phyloP scores from a whole-genome alignment of 176 grass and related monocot species.

The Hordeum vulgare region DNA sequence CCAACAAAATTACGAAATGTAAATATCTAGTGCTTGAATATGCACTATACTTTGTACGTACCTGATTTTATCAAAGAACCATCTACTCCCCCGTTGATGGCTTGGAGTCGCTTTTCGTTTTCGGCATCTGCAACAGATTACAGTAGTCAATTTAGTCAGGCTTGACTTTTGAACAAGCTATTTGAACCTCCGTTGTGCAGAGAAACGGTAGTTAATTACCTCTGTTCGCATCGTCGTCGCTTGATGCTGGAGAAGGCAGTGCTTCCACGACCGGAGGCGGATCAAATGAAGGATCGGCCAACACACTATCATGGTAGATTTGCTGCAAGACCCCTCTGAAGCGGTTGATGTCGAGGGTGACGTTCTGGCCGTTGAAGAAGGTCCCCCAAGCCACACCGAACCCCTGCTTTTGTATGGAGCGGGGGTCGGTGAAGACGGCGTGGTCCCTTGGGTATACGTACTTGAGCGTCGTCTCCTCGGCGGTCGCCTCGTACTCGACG shows the following conservation, averaged over 20 bases:
- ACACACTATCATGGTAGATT: constrained; percentile 12
- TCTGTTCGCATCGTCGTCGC: not conserved
- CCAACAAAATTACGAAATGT: no score
- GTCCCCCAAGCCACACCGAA: constrained; percentile 22
- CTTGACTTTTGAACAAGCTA: not conserved
- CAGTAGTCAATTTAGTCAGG: not conserved
- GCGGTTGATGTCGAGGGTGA: constrained; percentile 50
- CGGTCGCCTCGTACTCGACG: constrained; percentile 57
- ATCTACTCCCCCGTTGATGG: not conserved
- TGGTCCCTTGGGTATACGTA: constrained; percentile 48
- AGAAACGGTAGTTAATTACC: not conserved
- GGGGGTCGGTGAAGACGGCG: constrained; percentile 49
- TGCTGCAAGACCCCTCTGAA: constrained; percentile 34
- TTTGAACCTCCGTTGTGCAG: not conserved
- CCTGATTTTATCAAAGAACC: constrained; percentile 16
- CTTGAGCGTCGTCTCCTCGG: constrained; percentile 61
- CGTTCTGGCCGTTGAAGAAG: constrained; percentile 52
- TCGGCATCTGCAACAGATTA: constrained; percentile 16
- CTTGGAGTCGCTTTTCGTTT: not conserved
- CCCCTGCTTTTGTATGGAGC: constrained; percentile 34
- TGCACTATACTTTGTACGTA: not conserved
- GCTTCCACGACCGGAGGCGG: not conserved
- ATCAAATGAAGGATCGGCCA: not conserved
- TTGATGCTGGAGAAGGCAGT: not conserved
- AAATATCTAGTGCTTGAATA: no score